Evolutionary conservation across 1,284 basidiomycete species (phyloP), one percentile per base, ranked within the genome.

Genomic region (Rhodotorula glutinis): DNA sequence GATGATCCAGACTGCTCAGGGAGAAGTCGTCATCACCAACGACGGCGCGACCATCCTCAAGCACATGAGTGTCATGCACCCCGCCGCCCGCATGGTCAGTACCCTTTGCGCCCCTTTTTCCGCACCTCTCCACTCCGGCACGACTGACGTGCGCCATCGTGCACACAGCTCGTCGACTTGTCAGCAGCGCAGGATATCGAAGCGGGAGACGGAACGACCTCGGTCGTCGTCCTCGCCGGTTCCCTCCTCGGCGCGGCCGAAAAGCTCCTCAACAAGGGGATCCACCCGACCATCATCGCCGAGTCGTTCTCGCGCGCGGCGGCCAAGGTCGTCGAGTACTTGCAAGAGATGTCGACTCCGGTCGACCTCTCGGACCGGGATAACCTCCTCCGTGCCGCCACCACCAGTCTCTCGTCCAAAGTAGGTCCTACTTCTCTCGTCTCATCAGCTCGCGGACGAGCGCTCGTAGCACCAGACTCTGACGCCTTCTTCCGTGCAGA

Each of bases 131-230:
- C n/a, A n/a, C n/a, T n/a, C n/a, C n/a, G 46, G n/a, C 41, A 41
- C 46, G 23, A 62, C n/a, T 58, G 51, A 57, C 27, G 41, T 66
- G 74, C 51, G 72, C 65, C 46, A 58, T 73, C 54, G n/a, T 73
- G 43, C 51, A 5, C 44, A 43, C 68, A 92, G 92, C 85, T 97
- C 58, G 96, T 98, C 69, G 96, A 99, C 82, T 84, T 99, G 40
- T 98, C 95, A 56, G 90, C 91, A 63, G 96, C 96, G 27, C 96
- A 99, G 84, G 96, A 99, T 80, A 87, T 98, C 61, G 96, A 98
- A 80, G 96, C 96, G 29, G 96, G 96, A 70, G 96, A 99, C 80
- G 96, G 96, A 30, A 99, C 96, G n/a, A 99, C 96, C 17, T 90
- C 90, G 49, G 96, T 99, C 29, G 96, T 99, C 53, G 93, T 99